These are phyloP conservation scores for Picea abies DNA, from an alignment of 83 land plant genomes.

Conservation along the genomic window DNA sequence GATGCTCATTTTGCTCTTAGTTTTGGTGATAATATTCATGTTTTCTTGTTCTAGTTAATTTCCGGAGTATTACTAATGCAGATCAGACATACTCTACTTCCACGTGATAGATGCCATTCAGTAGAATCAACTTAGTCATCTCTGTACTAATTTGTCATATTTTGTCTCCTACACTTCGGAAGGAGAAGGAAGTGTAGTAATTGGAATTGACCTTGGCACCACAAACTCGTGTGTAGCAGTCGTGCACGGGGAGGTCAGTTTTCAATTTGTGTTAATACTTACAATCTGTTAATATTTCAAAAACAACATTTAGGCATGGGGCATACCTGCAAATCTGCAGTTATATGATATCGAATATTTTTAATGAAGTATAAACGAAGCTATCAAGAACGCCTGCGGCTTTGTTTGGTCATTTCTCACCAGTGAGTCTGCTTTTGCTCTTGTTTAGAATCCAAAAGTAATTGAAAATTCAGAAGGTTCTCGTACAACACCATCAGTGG, in stretches of 20 bases:
- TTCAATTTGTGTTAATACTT: too few species aligned
- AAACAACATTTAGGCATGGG: too few species aligned
- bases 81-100: neutral
- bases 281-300: too few species aligned
- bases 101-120: neutral
- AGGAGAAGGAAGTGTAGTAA: slow-evolving; percentile 33
- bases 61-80: too few species aligned
- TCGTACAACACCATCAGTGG: neutral
- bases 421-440: neutral
- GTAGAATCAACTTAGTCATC: neutral
- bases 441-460: slow-evolving; percentile 18
- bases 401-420: neutral
- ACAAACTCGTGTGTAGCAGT: slow-evolving; percentile 27
- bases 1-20: too few species aligned
- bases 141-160: neutral
- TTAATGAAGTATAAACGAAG: too few species aligned
- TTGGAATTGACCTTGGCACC: slow-evolving; percentile 47
- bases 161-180: slow-evolving; percentile 20
- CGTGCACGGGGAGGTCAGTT: slow-evolving; percentile 24
- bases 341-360: too few species aligned
- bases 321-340: too few species aligned
- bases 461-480: slow-evolving; percentile 24
- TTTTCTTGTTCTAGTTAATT: too few species aligned
- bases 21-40: too few species aligned
- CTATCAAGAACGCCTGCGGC: neutral